phyloP scores from a whole-genome alignment of 129 eudicot species.

The Centella asiatica region DNA sequence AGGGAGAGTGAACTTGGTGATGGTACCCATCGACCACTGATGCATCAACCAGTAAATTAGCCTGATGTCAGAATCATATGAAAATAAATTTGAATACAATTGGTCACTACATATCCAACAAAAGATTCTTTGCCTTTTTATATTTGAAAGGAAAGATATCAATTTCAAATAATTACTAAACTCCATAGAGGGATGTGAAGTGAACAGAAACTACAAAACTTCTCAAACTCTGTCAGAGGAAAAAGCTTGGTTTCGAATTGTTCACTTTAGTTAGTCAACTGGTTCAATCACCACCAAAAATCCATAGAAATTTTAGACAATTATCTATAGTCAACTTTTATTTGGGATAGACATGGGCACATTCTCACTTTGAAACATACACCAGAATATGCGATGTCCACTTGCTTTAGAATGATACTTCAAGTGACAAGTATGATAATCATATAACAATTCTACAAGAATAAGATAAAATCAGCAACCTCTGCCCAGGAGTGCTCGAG shows the following conservation, averaged over 20 bases:
- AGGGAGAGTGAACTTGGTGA: conserved; percentile 70
- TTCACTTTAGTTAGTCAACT: background rate
- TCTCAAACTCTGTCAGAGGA: background rate
- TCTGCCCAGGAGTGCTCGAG: conserved; percentile 76
- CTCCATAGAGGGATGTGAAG: background rate
- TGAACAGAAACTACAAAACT: background rate
- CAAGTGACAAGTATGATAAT: background rate
- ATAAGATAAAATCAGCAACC: conserved; percentile 36
- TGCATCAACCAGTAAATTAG: conserved; percentile 65
- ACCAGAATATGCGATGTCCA: background rate
- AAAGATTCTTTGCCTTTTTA: background rate
- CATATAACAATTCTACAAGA: background rate
- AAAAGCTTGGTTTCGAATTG: background rate
- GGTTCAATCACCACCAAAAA: background rate
- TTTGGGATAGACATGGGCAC: background rate
- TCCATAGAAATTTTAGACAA: background rate
- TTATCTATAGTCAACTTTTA: background rate
- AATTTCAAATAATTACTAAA: background rate
- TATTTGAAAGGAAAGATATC: background rate
- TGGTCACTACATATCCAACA: background rate
- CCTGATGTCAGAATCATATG: conserved; percentile 55
- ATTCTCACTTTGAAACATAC: background rate
- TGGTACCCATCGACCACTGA: conserved; percentile 80
- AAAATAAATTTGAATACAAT: conserved; percentile 29
- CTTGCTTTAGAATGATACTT: background rate